Percentiles rank a stretch among this genome's conserved stretches.
These are phyloP conservation scores for Psilocybe mexicana DNA, from an alignment of 1,284 basidiomycete genomes.

Conservation along the genomic window DNA sequence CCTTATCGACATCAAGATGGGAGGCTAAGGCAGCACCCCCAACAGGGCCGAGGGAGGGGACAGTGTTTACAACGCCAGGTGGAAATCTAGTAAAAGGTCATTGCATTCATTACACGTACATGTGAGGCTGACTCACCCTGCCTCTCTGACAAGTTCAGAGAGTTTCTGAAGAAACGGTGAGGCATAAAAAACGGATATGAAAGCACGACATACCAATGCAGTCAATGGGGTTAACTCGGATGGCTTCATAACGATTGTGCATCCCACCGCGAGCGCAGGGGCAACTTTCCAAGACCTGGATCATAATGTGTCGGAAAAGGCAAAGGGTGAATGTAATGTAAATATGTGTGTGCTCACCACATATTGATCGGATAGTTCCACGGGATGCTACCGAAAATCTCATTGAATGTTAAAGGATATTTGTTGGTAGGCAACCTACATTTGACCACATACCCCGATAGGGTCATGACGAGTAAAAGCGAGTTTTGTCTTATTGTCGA, in stretches of 20 bases:
- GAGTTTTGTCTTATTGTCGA: constrained; percentile 78
- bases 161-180: constrained; percentile 56
- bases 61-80: constrained; percentile 89
- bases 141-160: constrained; percentile 77
- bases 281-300: constrained; percentile 88
- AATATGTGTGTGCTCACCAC: constrained; percentile 53
- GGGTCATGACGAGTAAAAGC: constrained; percentile 91
- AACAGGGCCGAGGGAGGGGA: constrained; percentile 77
- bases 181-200: neutral
- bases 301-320: neutral
- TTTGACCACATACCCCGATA: constrained; percentile 91
- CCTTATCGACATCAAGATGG: constrained; percentile 83
- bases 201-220: constrained; percentile 59
- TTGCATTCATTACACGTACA: constrained; percentile 11
- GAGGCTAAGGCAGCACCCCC: constrained; percentile 84
- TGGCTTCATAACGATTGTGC: constrained; percentile 90
- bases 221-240: constrained; percentile 91
- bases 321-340: neutral
- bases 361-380: constrained; percentile 94
- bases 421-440: constrained; percentile 49
- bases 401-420: neutral
- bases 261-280: constrained; percentile 86
- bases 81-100: constrained; percentile 65
- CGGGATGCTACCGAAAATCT: constrained; percentile 59
- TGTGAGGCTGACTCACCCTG: constrained; percentile 53